Conservation (phyloP, 2,329 filamentous ascomycete species). For the Clonostachys sp. region DNA sequence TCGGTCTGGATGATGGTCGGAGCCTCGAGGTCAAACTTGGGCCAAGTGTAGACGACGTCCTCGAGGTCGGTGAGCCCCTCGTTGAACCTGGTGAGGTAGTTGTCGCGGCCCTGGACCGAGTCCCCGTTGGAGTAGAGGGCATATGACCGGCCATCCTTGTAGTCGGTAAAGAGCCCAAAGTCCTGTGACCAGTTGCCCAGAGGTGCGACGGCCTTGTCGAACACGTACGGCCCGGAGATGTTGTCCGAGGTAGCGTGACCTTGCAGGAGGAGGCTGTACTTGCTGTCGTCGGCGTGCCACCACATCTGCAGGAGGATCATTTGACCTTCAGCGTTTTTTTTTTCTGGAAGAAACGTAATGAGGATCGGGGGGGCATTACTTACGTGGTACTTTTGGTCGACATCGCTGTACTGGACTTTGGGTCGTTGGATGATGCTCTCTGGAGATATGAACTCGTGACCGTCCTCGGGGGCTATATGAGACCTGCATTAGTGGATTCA, state of each 20-base stretch:
- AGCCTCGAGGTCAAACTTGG: slow-evolving; percentile 57
- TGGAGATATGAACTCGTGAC: slow-evolving; percentile 49
- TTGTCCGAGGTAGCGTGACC: slow-evolving; percentile 48
- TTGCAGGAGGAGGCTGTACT: slow-evolving; percentile 51
- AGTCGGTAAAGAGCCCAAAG: slow-evolving; percentile 56
- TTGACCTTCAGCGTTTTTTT: neutral
- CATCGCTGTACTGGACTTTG: slow-evolving; percentile 55
- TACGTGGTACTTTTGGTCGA: slow-evolving; percentile 51
- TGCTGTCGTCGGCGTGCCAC: slow-evolving; percentile 57
- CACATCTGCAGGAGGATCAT: slow-evolving; percentile 36
- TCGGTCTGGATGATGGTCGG: slow-evolving; percentile 58
- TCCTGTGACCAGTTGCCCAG: slow-evolving; percentile 61
- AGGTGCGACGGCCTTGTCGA: slow-evolving; percentile 46
- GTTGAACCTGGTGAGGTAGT: slow-evolving; percentile 52
- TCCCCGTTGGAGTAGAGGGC: slow-evolving; percentile 58
- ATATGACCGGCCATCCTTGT: slow-evolving; percentile 50
- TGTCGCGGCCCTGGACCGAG: slow-evolving; percentile 45
- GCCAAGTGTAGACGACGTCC: slow-evolving; percentile 46
- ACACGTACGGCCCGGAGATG: slow-evolving; percentile 48
- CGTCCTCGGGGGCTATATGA: slow-evolving; percentile 38
- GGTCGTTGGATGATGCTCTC: slow-evolving; percentile 56
- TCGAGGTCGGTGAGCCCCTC: slow-evolving; percentile 44
- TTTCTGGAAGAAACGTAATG: neutral
- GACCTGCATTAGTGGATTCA: neutral
- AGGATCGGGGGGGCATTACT: slow-evolving; percentile 4